Conservation (phyloP, 495 filamentous ascomycete genomes). For the Baudoinia panamericana region DNA sequence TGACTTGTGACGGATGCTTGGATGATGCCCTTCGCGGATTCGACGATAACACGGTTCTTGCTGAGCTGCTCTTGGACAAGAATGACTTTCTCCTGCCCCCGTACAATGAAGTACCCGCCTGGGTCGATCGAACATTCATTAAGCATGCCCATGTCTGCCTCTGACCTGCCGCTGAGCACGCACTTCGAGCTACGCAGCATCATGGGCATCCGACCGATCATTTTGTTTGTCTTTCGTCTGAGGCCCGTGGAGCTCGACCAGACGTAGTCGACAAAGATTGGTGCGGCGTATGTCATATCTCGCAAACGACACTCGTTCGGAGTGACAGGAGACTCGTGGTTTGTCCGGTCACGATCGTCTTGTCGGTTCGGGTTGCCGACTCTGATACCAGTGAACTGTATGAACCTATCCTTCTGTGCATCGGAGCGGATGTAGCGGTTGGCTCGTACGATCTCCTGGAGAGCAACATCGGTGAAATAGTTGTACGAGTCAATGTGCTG, state of each 20-base stretch:
- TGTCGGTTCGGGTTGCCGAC: constrained; percentile 67
- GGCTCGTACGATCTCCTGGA: constrained; percentile 89
- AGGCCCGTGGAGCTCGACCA: constrained; percentile 61
- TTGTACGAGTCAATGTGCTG: constrained; percentile 99
- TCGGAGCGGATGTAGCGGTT: constrained; percentile 66
- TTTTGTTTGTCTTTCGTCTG: constrained; percentile 53
- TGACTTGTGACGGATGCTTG: constrained; percentile 94
- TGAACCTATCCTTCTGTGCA: constrained; percentile 11
- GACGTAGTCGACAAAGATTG: constrained; percentile 75
- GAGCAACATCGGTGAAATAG: constrained; percentile 84
- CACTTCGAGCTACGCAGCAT: constrained; percentile 96
- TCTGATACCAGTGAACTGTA: constrained; percentile 46
- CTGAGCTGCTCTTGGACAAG: constrained; percentile 95
- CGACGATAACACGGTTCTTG: constrained; percentile 97
- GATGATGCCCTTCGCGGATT: constrained; percentile 83
- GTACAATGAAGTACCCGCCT: constrained; percentile 87
- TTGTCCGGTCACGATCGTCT: constrained; percentile 44
- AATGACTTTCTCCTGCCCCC: constrained; percentile 89
- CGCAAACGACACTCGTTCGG: constrained; percentile 92
- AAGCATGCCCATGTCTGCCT: constrained; percentile 68
- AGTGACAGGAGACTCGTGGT: constrained; percentile 47
- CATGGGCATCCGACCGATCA: constrained; percentile 81
- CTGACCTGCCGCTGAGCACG: constrained; percentile 62
- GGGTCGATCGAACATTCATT: constrained; percentile 94
- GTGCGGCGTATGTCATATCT: constrained; percentile 90